Evolutionary conservation across 2,329 filamentous ascomycete species (phyloP), one percentile per base, ranked within the genome.

Genomic region (Colletotrichum ledebouriae): DNA sequence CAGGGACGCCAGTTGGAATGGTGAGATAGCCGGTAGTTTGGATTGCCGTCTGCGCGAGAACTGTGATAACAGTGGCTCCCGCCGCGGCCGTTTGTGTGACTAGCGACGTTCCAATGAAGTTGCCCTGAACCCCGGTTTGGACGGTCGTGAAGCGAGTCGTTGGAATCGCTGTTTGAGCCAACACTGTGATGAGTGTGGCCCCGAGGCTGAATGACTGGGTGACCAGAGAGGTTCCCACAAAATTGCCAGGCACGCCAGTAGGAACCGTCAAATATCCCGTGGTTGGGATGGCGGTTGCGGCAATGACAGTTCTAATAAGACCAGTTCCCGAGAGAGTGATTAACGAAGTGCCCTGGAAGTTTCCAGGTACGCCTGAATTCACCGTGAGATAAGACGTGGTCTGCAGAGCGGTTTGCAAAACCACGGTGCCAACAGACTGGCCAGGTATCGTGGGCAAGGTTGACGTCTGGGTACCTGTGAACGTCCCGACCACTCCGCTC

Each of bases 401-500:
- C 17, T 49, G 37, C 34, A 61, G 33, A 13, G 59, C 59, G n/a
- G 59, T 61, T 33, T 61, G 59, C 25, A 61, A 3, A 10, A 61
- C 47, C 25, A 61, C 47, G 11, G 59, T 61, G 6, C 59, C 59
- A 10, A 61, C 22, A 5, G 25, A 33, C 44, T 59, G 22, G 2
- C 53, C 44, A 20, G 42, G 4, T 17, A 49, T 60, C 15, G 58
- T 60, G 17, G 59, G 22, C 7, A 67, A n/a, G 0, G 63, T 67
- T 4, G 44, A 7, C 2, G 59, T 57, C 10, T 15, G 15, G 1
- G 63, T 67, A 42, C 63, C 63, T 7, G 47, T 20, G 10, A 65
- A 65, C 13, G 29, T 55, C 37, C 62, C 62, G 6, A 29, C 13
- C 6, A 60, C 46, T 4, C 62, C 62, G 9, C 34, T 59, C 1